Evolutionary conservation across 2,329 filamentous ascomycete species (phyloP).

Genomic region (Dothistroma septosporum): DNA sequence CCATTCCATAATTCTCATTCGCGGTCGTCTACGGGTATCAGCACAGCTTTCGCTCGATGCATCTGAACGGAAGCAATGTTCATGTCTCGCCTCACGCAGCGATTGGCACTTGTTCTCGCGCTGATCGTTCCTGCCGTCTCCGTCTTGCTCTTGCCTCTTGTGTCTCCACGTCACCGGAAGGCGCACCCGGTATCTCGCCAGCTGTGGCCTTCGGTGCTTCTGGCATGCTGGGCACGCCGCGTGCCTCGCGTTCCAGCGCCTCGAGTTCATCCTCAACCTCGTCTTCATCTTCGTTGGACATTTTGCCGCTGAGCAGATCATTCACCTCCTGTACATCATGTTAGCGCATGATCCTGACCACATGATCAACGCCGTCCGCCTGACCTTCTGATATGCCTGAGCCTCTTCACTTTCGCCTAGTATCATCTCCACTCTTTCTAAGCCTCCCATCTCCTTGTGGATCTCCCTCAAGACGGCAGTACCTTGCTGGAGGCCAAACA

Average conservation of each 20-base stretch:
- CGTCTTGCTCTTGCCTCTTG: constrained; percentile 29
- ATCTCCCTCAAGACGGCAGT: constrained; percentile 87
- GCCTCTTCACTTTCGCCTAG: constrained; percentile 91
- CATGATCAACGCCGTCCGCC: background rate
- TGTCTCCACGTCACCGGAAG: constrained; percentile 21
- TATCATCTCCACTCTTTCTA: constrained; percentile 90
- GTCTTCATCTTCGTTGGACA: constrained; percentile 93
- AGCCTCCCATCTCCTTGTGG: constrained; percentile 89
- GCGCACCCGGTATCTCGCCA: constrained; percentile 33
- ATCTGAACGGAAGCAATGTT: background rate
- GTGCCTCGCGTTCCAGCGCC: constrained; percentile 63
- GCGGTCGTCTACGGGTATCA: background rate
- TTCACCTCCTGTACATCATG: constrained; percentile 67
- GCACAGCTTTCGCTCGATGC: background rate
- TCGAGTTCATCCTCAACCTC: constrained; percentile 95
- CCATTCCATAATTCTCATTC: background rate
- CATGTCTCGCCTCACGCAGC: constrained; percentile 18
- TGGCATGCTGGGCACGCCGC: constrained; percentile 34
- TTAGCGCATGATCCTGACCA: background rate
- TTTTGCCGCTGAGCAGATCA: constrained; percentile 80
- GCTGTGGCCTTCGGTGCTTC: constrained; percentile 35
- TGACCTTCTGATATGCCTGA: constrained; percentile 83
- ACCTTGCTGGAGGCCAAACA: constrained; percentile 89
- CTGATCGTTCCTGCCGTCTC: constrained; percentile 27
- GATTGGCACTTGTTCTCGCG: constrained; percentile 23